Evolutionary conservation across 2,329 filamentous ascomycete genomes (phyloP).

Genomic region (Graphiopsis chlorocephala): DNA sequence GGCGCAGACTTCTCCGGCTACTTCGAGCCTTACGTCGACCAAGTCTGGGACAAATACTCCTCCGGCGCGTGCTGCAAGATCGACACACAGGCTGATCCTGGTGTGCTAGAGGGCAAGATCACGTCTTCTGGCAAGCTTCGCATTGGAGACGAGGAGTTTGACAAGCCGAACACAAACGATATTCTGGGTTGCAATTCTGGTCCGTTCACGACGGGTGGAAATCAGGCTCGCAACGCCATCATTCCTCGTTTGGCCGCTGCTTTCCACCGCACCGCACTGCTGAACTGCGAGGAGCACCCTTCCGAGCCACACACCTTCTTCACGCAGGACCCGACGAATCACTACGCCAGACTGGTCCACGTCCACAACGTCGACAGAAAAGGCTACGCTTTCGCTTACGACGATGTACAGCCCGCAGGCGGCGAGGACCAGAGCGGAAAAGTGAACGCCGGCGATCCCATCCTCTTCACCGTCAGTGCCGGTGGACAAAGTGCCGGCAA

Average conservation of each 20-base stretch:
- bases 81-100: slow-evolving; percentile 63
- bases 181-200: slow-evolving; percentile 67
- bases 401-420: slow-evolving; percentile 62
- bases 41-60: slow-evolving; percentile 53
- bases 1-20: slow-evolving; percentile 53
- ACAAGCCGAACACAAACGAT: slow-evolving; percentile 59
- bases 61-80: slow-evolving; percentile 47
- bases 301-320: slow-evolving; percentile 36
- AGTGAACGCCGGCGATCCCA: slow-evolving; percentile 47
- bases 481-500: slow-evolving; percentile 38
- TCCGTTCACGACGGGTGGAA: slow-evolving; percentile 53
- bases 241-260: slow-evolving; percentile 74
- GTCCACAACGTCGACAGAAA: slow-evolving; percentile 56
- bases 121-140: slow-evolving; percentile 38
- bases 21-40: slow-evolving; percentile 52
- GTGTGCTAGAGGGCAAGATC: slow-evolving; percentile 54
- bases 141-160: slow-evolving; percentile 52
- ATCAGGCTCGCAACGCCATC: slow-evolving; percentile 55
- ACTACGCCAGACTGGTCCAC: slow-evolving; percentile 63
- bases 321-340: slow-evolving; percentile 43
- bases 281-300: slow-evolving; percentile 44
- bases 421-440: slow-evolving; percentile 56
- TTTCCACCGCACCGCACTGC: slow-evolving; percentile 71
- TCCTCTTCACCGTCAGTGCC: slow-evolving; percentile 47
- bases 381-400: slow-evolving; percentile 67